These are phyloP conservation scores for Corylus avellana DNA, from an alignment of 306 rosid genomes.

Conservation along the genomic window DNA sequence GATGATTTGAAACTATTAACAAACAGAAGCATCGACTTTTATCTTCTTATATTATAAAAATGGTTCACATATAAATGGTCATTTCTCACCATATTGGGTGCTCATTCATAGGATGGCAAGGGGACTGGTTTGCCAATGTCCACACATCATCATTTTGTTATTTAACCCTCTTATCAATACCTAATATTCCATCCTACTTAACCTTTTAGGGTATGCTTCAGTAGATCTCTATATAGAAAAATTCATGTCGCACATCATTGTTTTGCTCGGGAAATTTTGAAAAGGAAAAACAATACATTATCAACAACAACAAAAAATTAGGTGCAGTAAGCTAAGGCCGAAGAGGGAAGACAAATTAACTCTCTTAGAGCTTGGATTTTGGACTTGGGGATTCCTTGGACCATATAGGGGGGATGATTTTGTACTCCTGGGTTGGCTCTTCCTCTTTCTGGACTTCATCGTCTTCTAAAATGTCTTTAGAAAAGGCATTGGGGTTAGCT, in stretches of 20 bases:
- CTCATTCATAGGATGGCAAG: not conserved
- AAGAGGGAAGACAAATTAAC: constrained; percentile 2
- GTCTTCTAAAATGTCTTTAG: constrained; percentile 55
- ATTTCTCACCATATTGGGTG: not conserved
- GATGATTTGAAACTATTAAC: too few relatives aligned
- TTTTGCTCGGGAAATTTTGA: not conserved
- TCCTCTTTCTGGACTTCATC: constrained; percentile 47
- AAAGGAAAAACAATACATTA: constrained; percentile 2
- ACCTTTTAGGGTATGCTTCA: not conserved
- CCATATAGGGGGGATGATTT: constrained; percentile 73
- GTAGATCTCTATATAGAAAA: not conserved
- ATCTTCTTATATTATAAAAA: too few relatives aligned
- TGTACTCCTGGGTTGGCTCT: constrained; percentile 50
- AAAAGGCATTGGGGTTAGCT: constrained; percentile 80
- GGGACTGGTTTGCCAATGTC: not conserved
- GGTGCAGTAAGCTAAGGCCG: not conserved
- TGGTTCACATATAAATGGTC: not conserved
- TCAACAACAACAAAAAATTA: not conserved
- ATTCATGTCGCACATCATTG: not conserved
- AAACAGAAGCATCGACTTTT: too few relatives aligned
- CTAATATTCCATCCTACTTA: not conserved
- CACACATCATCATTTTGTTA: not conserved
- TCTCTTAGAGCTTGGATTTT: constrained; percentile 59
- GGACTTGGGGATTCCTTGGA: constrained; percentile 56
- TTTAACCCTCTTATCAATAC: not conserved